Conservation (phyloP, 2,329 filamentous ascomycete genomes). For the Ophiostoma triangulosporum region DNA sequence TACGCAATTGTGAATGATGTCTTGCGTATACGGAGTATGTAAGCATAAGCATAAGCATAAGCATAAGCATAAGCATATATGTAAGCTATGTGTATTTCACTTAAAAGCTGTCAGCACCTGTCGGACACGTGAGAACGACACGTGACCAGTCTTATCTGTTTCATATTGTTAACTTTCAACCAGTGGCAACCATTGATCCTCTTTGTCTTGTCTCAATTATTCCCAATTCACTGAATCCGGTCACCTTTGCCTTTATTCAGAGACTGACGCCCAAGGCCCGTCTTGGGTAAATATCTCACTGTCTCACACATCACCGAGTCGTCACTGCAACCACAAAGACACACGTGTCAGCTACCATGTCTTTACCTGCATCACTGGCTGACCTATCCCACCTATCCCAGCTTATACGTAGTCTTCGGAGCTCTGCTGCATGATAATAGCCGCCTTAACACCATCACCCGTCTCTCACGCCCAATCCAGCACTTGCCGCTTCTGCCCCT, state of each 20-base stretch:
- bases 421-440: neutral
- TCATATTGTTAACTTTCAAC: too few species aligned
- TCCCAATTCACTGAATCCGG: neutral
- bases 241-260: neutral
- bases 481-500: conserved; percentile 4
- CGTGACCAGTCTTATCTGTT: neutral
- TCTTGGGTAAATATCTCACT: neutral
- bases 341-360: neutral
- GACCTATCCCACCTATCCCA: too few species aligned
- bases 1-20: too few species aligned
- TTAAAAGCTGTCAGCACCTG: neutral
- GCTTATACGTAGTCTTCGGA: too few species aligned
- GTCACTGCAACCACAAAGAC: too few species aligned
- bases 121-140: neutral
- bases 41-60: too few species aligned
- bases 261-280: neutral
- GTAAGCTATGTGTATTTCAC: too few species aligned
- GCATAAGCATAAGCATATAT: too few species aligned
- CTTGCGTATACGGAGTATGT: too few species aligned
- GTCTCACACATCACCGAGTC: neutral
- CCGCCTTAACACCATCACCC: too few species aligned
- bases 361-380: neutral
- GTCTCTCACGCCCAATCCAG: conserved; percentile 3
- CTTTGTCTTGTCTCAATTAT: neutral
- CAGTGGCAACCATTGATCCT: too few species aligned